Base-by-base conservation (phyloP, 2,329 filamentous ascomycete species). In the Cordyceps tenuipes region DNA sequence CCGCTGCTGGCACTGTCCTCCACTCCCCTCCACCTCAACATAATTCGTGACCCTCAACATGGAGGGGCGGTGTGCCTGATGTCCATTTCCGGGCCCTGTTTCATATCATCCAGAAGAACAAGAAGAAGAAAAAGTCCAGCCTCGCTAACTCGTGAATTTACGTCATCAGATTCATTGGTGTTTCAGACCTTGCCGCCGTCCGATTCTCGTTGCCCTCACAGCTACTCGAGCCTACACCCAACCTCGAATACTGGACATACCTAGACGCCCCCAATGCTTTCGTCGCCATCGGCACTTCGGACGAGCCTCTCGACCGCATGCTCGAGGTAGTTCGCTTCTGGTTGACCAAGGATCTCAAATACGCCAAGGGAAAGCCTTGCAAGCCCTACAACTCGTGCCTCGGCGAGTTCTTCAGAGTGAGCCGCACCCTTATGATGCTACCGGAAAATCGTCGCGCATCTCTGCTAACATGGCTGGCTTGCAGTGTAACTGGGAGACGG, bases 291-390 rank as follows among this genome's bases (percentile, higher is more conserved):
- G 94, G 93, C 68, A 93, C 93, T 68, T 94, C 93, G 19, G 89
- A 97, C 67, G 91, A 97, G 67, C 84, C 89, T 12, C 79, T 97
- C 59, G 93, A 94, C 67, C 91, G 94, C 66, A 97, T 97, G 90
- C 83, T 99, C 56, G 92, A 93, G 69, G 91, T 96, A 34, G 76
- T 97, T 67, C 87, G 92, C 62, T 99, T 97, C 76, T 99, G 94
- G 94, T 96, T 97, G 69, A 97, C 94, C 64, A 99, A 99, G 74
- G 94, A 99, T 73, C 74, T 99, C 74, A 99, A 99, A 83, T 99
- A 97, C 70, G 90, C 95, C 72, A 97, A 97, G 78, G 93, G 93
- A 62, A 96, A 92, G 78, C 94, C 94, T 48, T 97, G 93, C 85
- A 99, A 99, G 76, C 94, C 94, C 12, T 99, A 99, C 78, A 99